Conservation (phyloP, 768 basidiomycete species). For the Fomitopsis serialis region DNA sequence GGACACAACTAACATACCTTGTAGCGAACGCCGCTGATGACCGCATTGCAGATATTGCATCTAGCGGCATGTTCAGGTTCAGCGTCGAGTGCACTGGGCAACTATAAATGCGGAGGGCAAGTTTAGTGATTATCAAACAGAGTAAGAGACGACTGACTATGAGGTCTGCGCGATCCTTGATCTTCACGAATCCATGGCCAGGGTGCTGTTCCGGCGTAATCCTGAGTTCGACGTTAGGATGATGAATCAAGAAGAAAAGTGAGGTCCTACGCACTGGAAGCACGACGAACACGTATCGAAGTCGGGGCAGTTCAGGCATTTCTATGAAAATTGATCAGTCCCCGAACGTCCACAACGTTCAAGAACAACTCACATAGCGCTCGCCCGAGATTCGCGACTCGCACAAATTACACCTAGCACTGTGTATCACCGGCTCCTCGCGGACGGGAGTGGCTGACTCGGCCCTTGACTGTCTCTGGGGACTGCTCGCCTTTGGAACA, state of each 20-base stretch:
- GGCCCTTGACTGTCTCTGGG: neutral
- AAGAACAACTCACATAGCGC: slow-evolving; percentile 56
- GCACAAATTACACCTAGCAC: slow-evolving; percentile 74
- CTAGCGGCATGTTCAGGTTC: slow-evolving; percentile 44
- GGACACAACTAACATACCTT: slow-evolving; percentile 42
- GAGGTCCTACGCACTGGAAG: slow-evolving; percentile 41
- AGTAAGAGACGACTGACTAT: slow-evolving; percentile 39
- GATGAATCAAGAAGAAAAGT: neutral
- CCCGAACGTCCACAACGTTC: no score
- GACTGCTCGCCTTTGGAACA: slow-evolving; percentile 2
- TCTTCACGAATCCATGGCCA: slow-evolving; percentile 62
- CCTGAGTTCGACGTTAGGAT: slow-evolving; percentile 24
- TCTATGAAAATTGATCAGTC: slow-evolving; percentile 36
- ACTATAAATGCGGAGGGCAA: slow-evolving; percentile 15
- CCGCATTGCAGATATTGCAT: slow-evolving; percentile 56
- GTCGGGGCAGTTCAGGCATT: slow-evolving; percentile 80
- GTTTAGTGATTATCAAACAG: neutral
- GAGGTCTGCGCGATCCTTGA: slow-evolving; percentile 48
- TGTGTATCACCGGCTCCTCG: slow-evolving; percentile 40
- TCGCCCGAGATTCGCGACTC: slow-evolving; percentile 62
- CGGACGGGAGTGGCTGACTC: neutral
- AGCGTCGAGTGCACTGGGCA: slow-evolving; percentile 20
- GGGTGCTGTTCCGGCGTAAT: slow-evolving; percentile 76
- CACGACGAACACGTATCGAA: slow-evolving; percentile 74
- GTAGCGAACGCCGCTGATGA: slow-evolving; percentile 61